Percentiles rank a stretch among this genome's conserved stretches.
These are phyloP conservation scores for Colletotrichum coccodes DNA, from an alignment of 2,329 filamentous ascomycete species.

Conservation along the genomic window DNA sequence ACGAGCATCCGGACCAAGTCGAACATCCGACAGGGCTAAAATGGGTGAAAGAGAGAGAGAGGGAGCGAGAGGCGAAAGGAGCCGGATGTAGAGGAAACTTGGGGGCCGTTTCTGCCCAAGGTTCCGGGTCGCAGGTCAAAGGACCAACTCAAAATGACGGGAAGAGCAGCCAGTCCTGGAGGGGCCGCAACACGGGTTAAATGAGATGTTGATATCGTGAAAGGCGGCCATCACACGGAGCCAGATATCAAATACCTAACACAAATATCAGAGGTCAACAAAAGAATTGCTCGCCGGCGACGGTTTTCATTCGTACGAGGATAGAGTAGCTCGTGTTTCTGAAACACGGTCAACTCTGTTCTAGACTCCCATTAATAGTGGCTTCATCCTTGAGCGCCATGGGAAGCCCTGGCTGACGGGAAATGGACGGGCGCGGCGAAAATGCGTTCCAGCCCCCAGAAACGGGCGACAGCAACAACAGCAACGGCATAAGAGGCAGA, in stretches of 20 bases:
- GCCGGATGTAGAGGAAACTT: not conserved
- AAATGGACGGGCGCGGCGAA: constrained; percentile 5
- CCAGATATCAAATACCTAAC: not conserved
- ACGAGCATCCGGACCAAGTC: not conserved
- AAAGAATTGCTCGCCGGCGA: not conserved
- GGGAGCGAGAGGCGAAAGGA: not conserved
- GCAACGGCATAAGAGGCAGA: not conserved
- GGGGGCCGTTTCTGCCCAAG: constrained; percentile 23
- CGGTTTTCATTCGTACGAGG: constrained; percentile 8
- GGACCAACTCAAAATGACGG: not conserved
- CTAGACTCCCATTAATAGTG: constrained; percentile 33
- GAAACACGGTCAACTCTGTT: constrained; percentile 30
- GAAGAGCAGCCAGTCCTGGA: constrained; percentile 17
- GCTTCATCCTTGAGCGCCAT: constrained; percentile 15
- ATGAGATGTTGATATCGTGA: no score
- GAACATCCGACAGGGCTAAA: not conserved
- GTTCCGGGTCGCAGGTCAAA: not conserved
- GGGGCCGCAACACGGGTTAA: not conserved
- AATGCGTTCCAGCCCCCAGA: not conserved
- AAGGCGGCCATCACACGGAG: no score
- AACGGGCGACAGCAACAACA: not conserved
- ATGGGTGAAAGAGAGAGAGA: not conserved
- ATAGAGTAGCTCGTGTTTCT: constrained; percentile 29
- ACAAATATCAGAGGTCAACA: not conserved
- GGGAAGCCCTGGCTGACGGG: constrained; percentile 17